These are phyloP conservation scores for Lolium multiflorum DNA, from an alignment of 176 grass and related monocot genomes.

Conservation along the genomic window DNA sequence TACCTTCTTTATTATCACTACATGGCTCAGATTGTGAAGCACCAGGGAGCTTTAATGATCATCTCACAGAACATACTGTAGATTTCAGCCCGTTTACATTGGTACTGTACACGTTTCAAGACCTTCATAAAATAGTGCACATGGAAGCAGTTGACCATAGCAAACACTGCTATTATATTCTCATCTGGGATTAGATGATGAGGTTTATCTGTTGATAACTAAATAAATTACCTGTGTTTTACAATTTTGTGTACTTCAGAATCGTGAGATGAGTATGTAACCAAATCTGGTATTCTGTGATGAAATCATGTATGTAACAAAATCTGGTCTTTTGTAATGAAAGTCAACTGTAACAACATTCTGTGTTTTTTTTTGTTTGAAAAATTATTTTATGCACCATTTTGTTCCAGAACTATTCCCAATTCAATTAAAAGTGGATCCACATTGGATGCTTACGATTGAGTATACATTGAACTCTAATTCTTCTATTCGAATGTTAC, in stretches of 20 bases:
- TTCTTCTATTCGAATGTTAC: not conserved
- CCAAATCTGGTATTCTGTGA: not conserved
- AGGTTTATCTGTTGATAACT: not conserved
- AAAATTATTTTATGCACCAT: not conserved
- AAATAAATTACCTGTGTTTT: not conserved
- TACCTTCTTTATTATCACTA: not conserved
- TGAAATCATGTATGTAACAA: not conserved
- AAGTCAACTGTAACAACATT: not conserved
- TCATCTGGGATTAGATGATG: not conserved
- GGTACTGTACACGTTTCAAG: not conserved
- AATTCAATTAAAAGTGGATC: not conserved
- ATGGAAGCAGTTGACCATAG: constrained; percentile 3
- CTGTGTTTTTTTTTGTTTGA: not conserved
- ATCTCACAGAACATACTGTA: not conserved
- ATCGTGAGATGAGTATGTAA: not conserved
- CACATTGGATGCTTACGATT: not conserved
- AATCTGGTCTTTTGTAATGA: not conserved
- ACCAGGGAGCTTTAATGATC: not conserved
- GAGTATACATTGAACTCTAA: not conserved
- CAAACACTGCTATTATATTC: constrained; percentile 12
- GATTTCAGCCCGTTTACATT: constrained; percentile 14
- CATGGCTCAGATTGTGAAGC: constrained; percentile 9
- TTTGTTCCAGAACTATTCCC: constrained; percentile 17
- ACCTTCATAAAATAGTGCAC: constrained; percentile 12
- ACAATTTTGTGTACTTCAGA: not conserved